Evolutionary conservation across 2,329 filamentous ascomycete genomes (phyloP), one percentile per base, ranked within the genome.

Genomic region (Celoporthe dispersa): DNA sequence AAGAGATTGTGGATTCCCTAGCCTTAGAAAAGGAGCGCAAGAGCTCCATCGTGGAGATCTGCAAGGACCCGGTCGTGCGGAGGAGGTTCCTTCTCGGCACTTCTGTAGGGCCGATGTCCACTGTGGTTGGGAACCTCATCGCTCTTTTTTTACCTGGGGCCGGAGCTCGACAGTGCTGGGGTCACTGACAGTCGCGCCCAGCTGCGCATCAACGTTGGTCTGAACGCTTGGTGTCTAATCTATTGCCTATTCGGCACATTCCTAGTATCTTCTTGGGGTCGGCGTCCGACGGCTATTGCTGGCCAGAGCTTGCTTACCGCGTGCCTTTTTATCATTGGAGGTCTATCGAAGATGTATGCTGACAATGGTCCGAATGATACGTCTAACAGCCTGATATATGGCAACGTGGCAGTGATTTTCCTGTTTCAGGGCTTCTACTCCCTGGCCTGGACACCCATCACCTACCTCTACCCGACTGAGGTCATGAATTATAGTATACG

Each of bases 311-410:
- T 82, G 14, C 73, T 84, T 5, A 79, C 80, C 2, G 67, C 82
- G 25, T 85, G 81, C 53, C 80, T 88, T 1, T 86, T 87, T 73
- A 78, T 87, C 66, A 82, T 87, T 51, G 85, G 85, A 1, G 84
- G 79, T 1, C 76, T 88, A 4, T 82, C 83, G 4, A 86, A 86
- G 71, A 73, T 76, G 33, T 81, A 79, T 35, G 75, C 75, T 12
- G 77, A 78, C 63, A 63, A 79, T 37, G 35, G 35, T 48, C 75
- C 75, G 6, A 65, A 75, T 12, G 73, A 73, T 2, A 76, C 76
- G 6, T 78, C 77, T 1, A 53, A 72, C 8, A 77, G 75, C 63
- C 72, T 77, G 0, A 72, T 76, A n/a, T 84, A 85, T 70, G 83
- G 80, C 9, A 80, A 81, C 14, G 81, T 86, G 0, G 83, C 83